A percentile compares a stretch with the other conserved stretches of the same genome.
Conservation (phyloP, 495 filamentous ascomycete species). For the Penicillium paradoxum region DNA sequence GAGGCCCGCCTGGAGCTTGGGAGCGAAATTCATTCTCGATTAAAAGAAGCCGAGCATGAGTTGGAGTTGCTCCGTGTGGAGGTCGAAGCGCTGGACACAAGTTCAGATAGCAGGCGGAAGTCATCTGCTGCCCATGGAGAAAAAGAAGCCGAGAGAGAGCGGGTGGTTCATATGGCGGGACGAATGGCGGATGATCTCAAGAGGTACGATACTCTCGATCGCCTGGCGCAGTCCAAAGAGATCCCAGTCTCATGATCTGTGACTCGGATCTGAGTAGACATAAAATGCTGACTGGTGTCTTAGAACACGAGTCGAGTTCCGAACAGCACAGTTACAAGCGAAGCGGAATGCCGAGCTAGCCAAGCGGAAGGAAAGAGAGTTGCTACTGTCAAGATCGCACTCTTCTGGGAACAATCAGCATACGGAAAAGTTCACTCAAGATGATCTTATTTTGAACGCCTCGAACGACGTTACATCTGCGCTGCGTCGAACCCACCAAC, state of each 20-base stretch:
- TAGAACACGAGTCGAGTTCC: slow-evolving; percentile 70
- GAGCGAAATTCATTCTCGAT: slow-evolving; percentile 70
- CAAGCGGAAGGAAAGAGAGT: slow-evolving; percentile 67
- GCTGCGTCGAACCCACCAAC: slow-evolving; percentile 74
- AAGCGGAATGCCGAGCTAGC: slow-evolving; percentile 70
- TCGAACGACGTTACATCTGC: slow-evolving; percentile 80
- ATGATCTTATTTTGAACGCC: slow-evolving; percentile 65
- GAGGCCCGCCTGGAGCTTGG: slow-evolving; percentile 73
- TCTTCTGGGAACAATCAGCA: slow-evolving; percentile 34
- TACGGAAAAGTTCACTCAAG: slow-evolving; percentile 52
- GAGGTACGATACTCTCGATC: slow-evolving; percentile 40
- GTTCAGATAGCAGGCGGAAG: slow-evolving; percentile 36
- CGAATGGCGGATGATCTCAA: slow-evolving; percentile 65
- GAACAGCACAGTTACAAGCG: slow-evolving; percentile 77
- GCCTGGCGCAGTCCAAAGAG: neutral
- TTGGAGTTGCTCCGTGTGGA: slow-evolving; percentile 78
- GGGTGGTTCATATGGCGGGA: slow-evolving; percentile 58
- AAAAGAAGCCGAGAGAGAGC: slow-evolving; percentile 51
- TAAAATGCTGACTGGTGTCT: slow-evolving; percentile 8
- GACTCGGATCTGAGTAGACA: neutral
- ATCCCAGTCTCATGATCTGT: no score
- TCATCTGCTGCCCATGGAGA: slow-evolving; percentile 34
- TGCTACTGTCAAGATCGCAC: slow-evolving; percentile 57
- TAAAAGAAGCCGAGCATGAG: slow-evolving; percentile 83
- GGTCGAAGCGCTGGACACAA: slow-evolving; percentile 57